Conservation (phyloP, 2,329 filamentous ascomycete species). For the Scytalidium sp. region DNA sequence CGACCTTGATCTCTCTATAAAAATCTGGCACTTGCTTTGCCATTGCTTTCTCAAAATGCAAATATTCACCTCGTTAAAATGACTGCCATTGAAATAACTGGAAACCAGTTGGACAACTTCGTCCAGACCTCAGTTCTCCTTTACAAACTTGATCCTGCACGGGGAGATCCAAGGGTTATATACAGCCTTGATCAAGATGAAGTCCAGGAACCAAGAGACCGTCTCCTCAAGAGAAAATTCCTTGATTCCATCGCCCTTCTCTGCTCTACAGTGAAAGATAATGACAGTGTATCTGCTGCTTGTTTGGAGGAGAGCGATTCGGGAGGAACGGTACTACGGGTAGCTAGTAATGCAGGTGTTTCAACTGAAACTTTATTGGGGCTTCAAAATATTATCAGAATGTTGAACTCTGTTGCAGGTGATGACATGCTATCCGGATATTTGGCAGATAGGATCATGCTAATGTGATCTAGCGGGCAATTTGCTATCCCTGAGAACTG, state of each 20-base stretch:
- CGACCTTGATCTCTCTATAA: too few relatives aligned
- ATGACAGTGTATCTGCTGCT: slow-evolving; percentile 27
- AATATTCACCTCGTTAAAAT: too few relatives aligned
- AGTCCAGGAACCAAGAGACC: slow-evolving; percentile 8
- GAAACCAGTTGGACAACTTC: slow-evolving; percentile 11
- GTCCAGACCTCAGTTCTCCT: slow-evolving; percentile 15
- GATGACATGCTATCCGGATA: slow-evolving; percentile 8
- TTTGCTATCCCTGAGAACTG: neutral
- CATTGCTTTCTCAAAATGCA: too few relatives aligned
- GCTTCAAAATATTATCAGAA: slow-evolving; percentile 16
- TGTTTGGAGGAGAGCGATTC: slow-evolving; percentile 25
- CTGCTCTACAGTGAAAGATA: slow-evolving; percentile 20
- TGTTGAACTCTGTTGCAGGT: slow-evolving; percentile 20
- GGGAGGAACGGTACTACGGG: slow-evolving; percentile 21
- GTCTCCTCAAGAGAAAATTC: slow-evolving; percentile 25
- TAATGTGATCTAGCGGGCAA: slow-evolving; percentile 2
- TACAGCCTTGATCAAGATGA: slow-evolving; percentile 20
- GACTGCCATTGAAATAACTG: slow-evolving; percentile 5
- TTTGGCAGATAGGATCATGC: neutral
- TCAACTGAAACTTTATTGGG: slow-evolving; percentile 11
- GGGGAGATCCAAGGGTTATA: slow-evolving; percentile 21
- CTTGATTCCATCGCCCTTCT: slow-evolving; percentile 32
- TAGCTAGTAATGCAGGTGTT: slow-evolving; percentile 28
- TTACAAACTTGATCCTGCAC: slow-evolving; percentile 22
- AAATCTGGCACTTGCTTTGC: too few relatives aligned